Evolutionary conservation across 148 eudicot genomes (phyloP), one percentile per base, ranked within the genome.

Genomic region (Gaultheria prostrata): DNA sequence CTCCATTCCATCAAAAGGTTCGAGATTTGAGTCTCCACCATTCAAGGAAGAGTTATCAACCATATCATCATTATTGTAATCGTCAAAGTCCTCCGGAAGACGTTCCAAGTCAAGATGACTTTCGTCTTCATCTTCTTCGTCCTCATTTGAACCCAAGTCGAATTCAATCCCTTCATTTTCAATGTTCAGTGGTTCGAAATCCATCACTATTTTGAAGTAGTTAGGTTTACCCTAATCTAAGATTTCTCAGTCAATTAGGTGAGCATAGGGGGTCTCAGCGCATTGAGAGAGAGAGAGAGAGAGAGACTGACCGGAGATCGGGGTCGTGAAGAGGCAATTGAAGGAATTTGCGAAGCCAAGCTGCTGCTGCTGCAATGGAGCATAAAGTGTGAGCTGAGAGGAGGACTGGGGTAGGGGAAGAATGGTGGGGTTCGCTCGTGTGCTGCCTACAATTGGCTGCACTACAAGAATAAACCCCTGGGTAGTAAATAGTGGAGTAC

Each of bases 1-100:
- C 63, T 82, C 87, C 87, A 85, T 82, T 14, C 84, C 87, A 26
- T 86, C 82, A 17, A 57, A 82, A 28, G 87, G 87, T 70, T 86
- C 85, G 14, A 86, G 78, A 45, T 73, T 57, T 10, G 67, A 69
- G 70, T 84, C 82, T 61, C 59, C 80, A 51, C 53, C 78, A 56
- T 28, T 39, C 45, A 24, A 43, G 43, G 73, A 75, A 46, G 85
- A 56, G 51, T 45, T 45, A 57, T 76, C 73, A 26, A 76, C 74
- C 72, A 30, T 45, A 83, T 43, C 57, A 45, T 59, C 59, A 61
- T 35, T 21, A 61, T 35, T 21, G 53, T 82, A 56, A 74, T 74
- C 79, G 7, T 82, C 84, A 59, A 26, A 48, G 59, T 74, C 50
- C 51, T 83, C 80, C 8, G 54, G 24, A n/a, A n/a, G n/a, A 14